These are phyloP conservation scores for Pseudogymnoascus sp. DNA, from an alignment of 2,329 filamentous ascomycete genomes.

Conservation along the genomic window DNA sequence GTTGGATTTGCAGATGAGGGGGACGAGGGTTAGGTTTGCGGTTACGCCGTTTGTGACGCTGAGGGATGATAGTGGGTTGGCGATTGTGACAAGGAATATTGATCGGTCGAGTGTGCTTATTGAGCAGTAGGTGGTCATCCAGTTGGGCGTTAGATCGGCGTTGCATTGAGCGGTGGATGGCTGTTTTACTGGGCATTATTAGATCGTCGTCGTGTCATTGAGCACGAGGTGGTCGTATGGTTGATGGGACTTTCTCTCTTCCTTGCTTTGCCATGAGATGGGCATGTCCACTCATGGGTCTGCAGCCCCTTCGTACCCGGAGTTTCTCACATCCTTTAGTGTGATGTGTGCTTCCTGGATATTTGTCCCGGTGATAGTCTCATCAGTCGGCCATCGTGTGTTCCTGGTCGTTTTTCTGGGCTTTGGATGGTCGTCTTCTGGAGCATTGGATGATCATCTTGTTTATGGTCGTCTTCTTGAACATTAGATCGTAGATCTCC, in stretches of 20 bases:
- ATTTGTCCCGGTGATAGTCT: too few species aligned
- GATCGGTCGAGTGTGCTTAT: conserved; percentile 1
- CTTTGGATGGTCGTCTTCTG: background rate
- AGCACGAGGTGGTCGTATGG: background rate
- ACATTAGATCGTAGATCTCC: background rate
- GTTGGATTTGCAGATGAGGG: conserved; percentile 39
- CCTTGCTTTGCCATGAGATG: too few species aligned
- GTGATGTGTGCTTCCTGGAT: too few species aligned
- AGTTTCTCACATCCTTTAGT: too few species aligned
- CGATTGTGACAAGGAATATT: conserved; percentile 1
- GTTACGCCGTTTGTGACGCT: conserved; percentile 48
- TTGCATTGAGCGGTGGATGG: background rate
- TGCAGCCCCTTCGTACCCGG: too few species aligned
- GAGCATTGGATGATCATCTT: background rate
- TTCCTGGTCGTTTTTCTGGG: background rate
- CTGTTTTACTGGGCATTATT: background rate
- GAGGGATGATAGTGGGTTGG: conserved; percentile 36
- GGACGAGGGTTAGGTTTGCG: conserved; percentile 45
- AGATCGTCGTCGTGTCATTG: background rate
- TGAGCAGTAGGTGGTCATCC: background rate
- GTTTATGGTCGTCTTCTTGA: background rate
- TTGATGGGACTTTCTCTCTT: background rate
- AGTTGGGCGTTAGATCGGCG: background rate
- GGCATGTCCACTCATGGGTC: too few species aligned
- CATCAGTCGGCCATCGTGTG: too few species aligned